Percentiles rank a stretch among this genome's conserved stretches.
These are phyloP conservation scores for Neocallimastix lanati DNA, from an alignment of 192 early-diverging fungal species.

Conservation along the genomic window DNA sequence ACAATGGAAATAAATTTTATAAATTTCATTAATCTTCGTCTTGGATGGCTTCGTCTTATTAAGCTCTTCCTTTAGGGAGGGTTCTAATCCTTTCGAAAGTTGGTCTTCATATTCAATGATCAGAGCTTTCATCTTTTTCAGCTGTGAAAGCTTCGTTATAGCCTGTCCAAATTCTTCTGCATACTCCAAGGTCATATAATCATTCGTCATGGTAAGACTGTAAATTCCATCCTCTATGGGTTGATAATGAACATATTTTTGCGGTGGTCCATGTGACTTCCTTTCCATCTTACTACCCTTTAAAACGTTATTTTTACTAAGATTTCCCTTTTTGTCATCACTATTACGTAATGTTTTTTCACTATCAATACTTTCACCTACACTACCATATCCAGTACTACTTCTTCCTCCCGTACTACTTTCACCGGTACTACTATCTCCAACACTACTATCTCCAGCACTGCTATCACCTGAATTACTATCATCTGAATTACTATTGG, in stretches of 20 bases:
- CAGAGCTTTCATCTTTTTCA: neutral
- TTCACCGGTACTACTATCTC: neutral
- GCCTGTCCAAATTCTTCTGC: neutral
- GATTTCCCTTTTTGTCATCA: neutral
- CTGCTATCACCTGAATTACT: neutral
- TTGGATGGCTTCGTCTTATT: neutral
- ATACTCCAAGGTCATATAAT: neutral
- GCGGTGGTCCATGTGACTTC: too few species aligned
- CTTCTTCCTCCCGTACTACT: neutral
- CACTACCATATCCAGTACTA: neutral
- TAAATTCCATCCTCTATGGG: neutral
- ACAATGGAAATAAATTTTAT: neutral
- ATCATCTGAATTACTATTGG: neutral
- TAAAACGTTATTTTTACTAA: too few species aligned
- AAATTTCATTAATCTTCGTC: neutral
- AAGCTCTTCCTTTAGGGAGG: neutral
- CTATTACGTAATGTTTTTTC: neutral
- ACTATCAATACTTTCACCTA: neutral
- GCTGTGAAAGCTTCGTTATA: neutral
- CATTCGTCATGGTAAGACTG: neutral
- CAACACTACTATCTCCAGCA: neutral
- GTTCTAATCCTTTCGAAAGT: neutral
- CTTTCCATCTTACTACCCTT: too few species aligned
- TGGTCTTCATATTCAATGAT: neutral
- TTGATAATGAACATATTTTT: neutral